Base-by-base conservation (phyloP, 306 rosid species). In the Dalbergia cultrata region DNA sequence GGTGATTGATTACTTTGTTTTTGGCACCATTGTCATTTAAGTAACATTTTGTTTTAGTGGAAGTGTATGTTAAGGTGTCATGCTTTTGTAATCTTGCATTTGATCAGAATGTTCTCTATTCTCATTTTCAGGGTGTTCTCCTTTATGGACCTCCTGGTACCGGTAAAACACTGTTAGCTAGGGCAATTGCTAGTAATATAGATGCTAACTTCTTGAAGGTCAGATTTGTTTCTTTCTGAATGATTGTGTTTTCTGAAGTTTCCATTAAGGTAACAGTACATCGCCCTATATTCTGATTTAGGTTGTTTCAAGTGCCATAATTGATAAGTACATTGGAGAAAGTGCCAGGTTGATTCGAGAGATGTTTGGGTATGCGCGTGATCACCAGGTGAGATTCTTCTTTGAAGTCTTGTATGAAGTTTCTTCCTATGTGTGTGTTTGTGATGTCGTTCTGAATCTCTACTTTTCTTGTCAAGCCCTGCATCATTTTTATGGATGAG, bases 401-500 rank as follows among this genome's bases (percentile, higher is more conserved):
- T 76, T 62, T 22, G 16, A 70, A 68, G 6, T 69, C 53, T 53
- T 73, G 58, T 53, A 3, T 18, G 21, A 16, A 54, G 60, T 54
- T n/a, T 54, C 21, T 54, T 54, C 60, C 10, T n/a, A 0, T 16
- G 3, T 54, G 17, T 14, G 17, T 50, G 57, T 50, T 8, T 54
- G 60, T 54, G 59, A 72, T 68, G 39, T 79, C 45, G 44, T 75
- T 78, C 56, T 61, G 13, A 77, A 62, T 17, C 54, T 74, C 75
- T 41, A 18, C 69, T 70, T 70, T 86, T 11, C 73, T 67, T 77
- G 65, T 76, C 31, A 58, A 96, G 98, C 99, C 99, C 49, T 96
- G 99, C 92, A 96, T 96, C 86, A 96, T 96, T 57, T 96, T 96
- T 83, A 96, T 96, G 99, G 99, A 96, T 60, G 99, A 96, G 87